phyloP scores from a whole-genome alignment of 768 basidiomycete species.

The Rhodotorula diobovata region DNA sequence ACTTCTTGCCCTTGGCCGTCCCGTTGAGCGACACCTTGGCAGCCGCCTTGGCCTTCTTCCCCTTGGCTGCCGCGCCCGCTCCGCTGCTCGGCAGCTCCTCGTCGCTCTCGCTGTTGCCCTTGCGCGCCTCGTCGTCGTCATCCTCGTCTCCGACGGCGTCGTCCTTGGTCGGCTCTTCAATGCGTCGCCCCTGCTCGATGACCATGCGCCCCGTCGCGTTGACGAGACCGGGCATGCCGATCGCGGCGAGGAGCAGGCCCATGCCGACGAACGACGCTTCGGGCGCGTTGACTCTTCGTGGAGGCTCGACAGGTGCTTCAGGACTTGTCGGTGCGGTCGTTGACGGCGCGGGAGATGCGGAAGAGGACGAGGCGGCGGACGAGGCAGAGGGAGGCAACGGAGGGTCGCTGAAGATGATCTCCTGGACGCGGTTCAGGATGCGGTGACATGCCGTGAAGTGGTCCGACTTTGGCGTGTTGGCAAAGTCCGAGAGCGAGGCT shows the following conservation, averaged over 20 bases:
- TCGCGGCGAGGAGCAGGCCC: constrained; percentile 69
- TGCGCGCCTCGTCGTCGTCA: constrained; percentile 38
- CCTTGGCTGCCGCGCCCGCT: not conserved
- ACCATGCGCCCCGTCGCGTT: constrained; percentile 75
- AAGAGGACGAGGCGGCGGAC: constrained; percentile 51
- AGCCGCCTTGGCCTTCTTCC: not conserved
- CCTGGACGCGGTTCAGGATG: constrained; percentile 82
- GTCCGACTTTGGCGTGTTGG: constrained; percentile 40
- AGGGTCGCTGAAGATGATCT: constrained; percentile 89
- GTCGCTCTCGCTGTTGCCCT: constrained; percentile 20
- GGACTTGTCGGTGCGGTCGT: constrained; percentile 7
- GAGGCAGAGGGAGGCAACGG: constrained; percentile 53
- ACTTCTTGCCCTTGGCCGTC: constrained; percentile 7
- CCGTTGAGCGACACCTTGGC: not conserved
- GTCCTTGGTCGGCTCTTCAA: constrained; percentile 22
- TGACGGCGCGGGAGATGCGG: constrained; percentile 49
- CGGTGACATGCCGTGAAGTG: constrained; percentile 90
- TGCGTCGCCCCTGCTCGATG: constrained; percentile 80
- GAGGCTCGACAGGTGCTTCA: constrained; percentile 48
- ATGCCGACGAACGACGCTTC: constrained; percentile 77
- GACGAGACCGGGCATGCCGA: constrained; percentile 70
- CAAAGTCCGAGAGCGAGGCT: constrained; percentile 80
- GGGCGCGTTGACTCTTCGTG: constrained; percentile 62
- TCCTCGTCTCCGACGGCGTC: not conserved
- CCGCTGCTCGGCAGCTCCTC: constrained; percentile 10